These are phyloP conservation scores for Saccharomycopsis fodiens DNA, from an alignment of 805 yeast species.

Conservation along the genomic window DNA sequence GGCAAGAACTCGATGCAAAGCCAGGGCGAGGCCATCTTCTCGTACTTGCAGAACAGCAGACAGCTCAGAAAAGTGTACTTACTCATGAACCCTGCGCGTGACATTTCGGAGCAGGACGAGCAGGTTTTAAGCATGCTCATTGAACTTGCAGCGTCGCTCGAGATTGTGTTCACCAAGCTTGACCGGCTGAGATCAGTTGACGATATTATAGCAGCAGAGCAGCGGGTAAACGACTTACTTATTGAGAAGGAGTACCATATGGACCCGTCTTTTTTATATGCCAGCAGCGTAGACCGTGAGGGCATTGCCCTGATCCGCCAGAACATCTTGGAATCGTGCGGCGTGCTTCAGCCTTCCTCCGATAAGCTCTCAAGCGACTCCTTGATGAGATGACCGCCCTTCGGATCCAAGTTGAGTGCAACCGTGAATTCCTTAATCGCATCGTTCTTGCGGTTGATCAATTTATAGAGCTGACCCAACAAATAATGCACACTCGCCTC, in stretches of 20 bases:
- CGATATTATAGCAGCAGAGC: conserved; percentile 23
- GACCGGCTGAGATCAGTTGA: conserved; percentile 40
- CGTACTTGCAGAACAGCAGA: conserved; percentile 49
- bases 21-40: conserved; percentile 66
- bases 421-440: conserved; percentile 84
- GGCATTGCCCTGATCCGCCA: conserved; percentile 18
- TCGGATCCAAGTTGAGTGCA: conserved; percentile 88
- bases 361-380: conserved; percentile 64
- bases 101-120: conserved; percentile 51
- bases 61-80: conserved; percentile 53
- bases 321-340: conserved; percentile 17
- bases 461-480: conserved; percentile 78
- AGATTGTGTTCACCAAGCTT: conserved; percentile 68
- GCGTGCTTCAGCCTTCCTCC: conserved; percentile 13
- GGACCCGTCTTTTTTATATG: conserved; percentile 17
- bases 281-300: conserved; percentile 11
- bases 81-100: conserved; percentile 52
- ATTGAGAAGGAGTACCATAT: background rate
- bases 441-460: conserved; percentile 60
- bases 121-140: conserved; percentile 31
- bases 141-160: conserved; percentile 56
- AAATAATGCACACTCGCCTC: conserved; percentile 91
- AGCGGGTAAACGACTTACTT: background rate
- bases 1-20: conserved; percentile 57
- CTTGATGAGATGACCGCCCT: conserved; percentile 76